These are phyloP conservation scores for Blastocladiella britannica DNA, from an alignment of 192 early-diverging fungal species.

Conservation along the genomic window DNA sequence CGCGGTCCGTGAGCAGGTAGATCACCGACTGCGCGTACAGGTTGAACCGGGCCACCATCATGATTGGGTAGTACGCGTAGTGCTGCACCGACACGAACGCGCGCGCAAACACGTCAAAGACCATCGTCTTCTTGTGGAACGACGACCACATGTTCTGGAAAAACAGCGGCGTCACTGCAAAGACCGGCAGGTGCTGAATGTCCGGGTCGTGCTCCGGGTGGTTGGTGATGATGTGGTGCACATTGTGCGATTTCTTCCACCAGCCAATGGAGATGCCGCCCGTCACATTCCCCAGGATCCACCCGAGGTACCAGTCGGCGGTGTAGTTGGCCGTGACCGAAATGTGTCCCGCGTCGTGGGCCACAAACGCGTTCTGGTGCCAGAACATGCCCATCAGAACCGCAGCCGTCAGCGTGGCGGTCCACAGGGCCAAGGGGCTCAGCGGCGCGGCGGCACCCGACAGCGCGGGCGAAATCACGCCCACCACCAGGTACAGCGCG, in stretches of 20 bases:
- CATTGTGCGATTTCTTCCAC: conserved; percentile 96
- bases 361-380: conserved; percentile 84
- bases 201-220: conserved; percentile 87
- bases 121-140: conserved; percentile 63
- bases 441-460: conserved; percentile 8
- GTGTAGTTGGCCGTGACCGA: conserved; percentile 53
- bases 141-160: conserved; percentile 68
- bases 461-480: conserved; percentile 10
- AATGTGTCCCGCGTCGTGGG: conserved; percentile 94
- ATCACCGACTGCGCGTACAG: conserved; percentile 54
- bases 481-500: conserved; percentile 7
- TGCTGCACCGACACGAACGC: conserved; percentile 67
- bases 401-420: conserved; percentile 16
- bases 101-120: conserved; percentile 53
- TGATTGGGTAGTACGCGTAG: conserved; percentile 61
- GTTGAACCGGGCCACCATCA: conserved; percentile 85
- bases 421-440: conserved; percentile 8
- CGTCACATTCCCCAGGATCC: conserved; percentile 52
- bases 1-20: conserved; percentile 33
- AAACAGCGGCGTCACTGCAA: conserved; percentile 63
- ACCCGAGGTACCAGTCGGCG: conserved; percentile 62
- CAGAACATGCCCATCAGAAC: conserved; percentile 48
- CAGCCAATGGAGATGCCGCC: conserved; percentile 83
- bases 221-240: conserved; percentile 94
- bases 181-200: conserved; percentile 93